A percentile compares a stretch with the other conserved stretches of the same genome.
Conservation (phyloP, 495 filamentous ascomycete genomes). For the Gamarada debralockiae region DNA sequence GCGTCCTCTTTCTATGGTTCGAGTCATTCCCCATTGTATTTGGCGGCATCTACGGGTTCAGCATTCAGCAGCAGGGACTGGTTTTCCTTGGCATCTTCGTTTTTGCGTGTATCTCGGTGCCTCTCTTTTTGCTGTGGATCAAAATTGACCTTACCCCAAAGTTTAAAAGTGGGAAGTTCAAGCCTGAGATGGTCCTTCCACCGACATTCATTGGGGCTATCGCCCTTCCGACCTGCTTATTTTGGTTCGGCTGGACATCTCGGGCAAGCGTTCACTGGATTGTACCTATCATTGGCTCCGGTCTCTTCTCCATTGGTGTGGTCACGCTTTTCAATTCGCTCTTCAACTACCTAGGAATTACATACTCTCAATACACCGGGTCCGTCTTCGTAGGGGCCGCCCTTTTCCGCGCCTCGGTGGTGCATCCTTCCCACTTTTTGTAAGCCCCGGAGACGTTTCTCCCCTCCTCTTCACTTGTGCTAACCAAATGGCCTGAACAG, state of each 20-base stretch:
- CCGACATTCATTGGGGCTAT: conserved; percentile 53
- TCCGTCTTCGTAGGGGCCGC: conserved; percentile 44
- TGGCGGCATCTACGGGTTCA: conserved; percentile 47
- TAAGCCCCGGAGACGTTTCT: too few species aligned
- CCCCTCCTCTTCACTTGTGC: background rate
- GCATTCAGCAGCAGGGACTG: conserved; percentile 41
- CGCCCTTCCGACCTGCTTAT: conserved; percentile 48
- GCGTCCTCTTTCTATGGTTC: conserved; percentile 55
- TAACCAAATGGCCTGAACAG: background rate
- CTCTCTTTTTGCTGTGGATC: too few species aligned
- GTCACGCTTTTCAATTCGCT: conserved; percentile 54
- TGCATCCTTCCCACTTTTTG: conserved; percentile 46
- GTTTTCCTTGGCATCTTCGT: conserved; percentile 51
- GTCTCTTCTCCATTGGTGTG: conserved; percentile 46
- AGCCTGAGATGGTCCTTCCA: conserved; percentile 45
- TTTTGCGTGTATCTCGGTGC: too few species aligned
- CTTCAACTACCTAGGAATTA: conserved; percentile 36
- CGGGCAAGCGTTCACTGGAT: conserved; percentile 23
- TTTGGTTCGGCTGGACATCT: conserved; percentile 55
- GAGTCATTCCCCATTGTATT: conserved; percentile 52
- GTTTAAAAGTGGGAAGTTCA: too few species aligned
- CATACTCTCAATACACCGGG: conserved; percentile 38
- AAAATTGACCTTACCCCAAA: too few species aligned
- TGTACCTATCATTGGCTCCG: conserved; percentile 36
- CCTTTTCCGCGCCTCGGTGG: conserved; percentile 37